These are phyloP conservation scores for Solanum phureja DNA, from an alignment of 257 asterid genomes.

Conservation along the genomic window DNA sequence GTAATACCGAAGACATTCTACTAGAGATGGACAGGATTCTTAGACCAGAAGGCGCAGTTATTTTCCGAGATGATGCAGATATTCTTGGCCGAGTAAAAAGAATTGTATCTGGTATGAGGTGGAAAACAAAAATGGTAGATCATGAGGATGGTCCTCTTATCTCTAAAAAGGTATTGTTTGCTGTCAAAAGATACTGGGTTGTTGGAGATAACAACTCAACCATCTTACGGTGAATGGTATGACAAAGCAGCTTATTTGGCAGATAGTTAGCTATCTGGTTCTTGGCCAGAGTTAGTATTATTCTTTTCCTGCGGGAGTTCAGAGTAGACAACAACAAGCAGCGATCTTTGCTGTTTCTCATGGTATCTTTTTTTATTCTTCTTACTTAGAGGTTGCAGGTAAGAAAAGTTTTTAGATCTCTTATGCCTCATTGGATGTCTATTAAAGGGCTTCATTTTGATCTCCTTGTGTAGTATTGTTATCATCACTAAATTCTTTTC, in stretches of 20 bases:
- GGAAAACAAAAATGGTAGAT: constrained; percentile 27
- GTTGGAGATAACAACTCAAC: constrained; percentile 18
- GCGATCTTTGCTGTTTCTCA: neutral
- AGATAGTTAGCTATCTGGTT: neutral
- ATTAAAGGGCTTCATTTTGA: neutral
- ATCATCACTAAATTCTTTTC: neutral
- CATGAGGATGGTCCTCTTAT: constrained; percentile 33
- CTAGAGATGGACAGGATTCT: constrained; percentile 33
- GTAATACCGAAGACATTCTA: constrained; percentile 23
- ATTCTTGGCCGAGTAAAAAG: neutral
- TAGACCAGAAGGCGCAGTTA: constrained; percentile 39
- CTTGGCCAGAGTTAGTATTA: neutral
- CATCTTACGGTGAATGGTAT: neutral
- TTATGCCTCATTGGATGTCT: neutral
- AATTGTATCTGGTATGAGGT: constrained; percentile 28
- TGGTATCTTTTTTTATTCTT: neutral
- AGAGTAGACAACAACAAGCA: neutral
- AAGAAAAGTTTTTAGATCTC: neutral
- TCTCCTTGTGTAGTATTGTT: neutral
- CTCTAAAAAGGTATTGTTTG: constrained; percentile 24
- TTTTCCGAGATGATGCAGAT: constrained; percentile 26
- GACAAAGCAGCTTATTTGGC: neutral
- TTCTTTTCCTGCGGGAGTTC: neutral
- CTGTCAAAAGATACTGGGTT: constrained; percentile 34
- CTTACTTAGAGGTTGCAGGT: neutral